Base-by-base conservation (phyloP, 1,139 yeast genomes). In the Lodderomyces metapsilosis region DNA sequence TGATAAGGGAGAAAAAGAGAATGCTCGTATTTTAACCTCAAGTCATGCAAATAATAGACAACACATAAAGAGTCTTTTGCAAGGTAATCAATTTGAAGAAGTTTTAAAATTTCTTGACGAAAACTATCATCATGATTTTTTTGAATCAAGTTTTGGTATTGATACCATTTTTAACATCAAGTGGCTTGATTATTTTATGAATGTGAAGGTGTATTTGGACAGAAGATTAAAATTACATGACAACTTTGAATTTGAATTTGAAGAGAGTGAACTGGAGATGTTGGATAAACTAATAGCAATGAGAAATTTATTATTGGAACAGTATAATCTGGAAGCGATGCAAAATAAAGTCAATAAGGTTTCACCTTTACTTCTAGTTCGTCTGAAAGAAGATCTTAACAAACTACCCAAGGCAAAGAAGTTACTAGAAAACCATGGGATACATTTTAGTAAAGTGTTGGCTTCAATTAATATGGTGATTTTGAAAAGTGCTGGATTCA, bases 141-240 rank as follows among this genome's bases (percentile, higher is more conserved):
- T 50, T 56, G 2, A 32, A 21, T 48, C 47, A 15, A 41, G 44
- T 4, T 58, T 58, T 9, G 70, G 32, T 3, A 11, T 15, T 5
- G 75, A 64, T 17, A 58, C 84, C 18, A 48, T 69, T n/a, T 84
- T 86, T 57, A 70, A 80, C 52, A 59, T 82, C 48, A 59, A 72
- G 45, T 67, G 80, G 51, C 62, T 80, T 50, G 66, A 78, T 59
- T 69, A 83, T 46, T 68, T 80, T 3, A 49, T 43, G 40, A 48
- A 58, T 16, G 43, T 68, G 37, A 62, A 56, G 40, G 42, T 43
- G 5, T 60, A 57, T 39, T 41, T 64, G 13, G 60, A 58, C 8
- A 40, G 45, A 20, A 53, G 55, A 35, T 48, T 61, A 17, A 44
- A 47, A 28, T 28, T 34, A 11, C 34, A 43, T 18, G 45, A 50